Conservation (phyloP, 768 basidiomycete genomes). For the Tulasnella sp. region DNA sequence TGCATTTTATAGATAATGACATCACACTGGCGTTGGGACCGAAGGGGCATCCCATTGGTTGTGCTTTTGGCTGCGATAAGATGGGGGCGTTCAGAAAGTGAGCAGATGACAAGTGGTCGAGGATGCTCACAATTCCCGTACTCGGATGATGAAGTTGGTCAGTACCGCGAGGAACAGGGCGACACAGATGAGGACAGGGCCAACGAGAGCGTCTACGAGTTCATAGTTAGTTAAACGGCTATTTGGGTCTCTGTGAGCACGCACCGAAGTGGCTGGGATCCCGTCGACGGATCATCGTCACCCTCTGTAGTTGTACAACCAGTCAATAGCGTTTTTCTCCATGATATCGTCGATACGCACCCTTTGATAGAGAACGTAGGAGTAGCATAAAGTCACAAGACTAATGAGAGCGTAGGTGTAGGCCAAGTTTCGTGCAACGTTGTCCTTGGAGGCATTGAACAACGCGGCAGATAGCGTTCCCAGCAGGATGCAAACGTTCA, state of each 20-base stretch:
- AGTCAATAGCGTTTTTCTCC: background rate
- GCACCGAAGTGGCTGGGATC: conserved; percentile 84
- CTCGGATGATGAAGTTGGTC: conserved; percentile 74
- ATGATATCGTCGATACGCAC: background rate
- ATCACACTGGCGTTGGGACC: too few species aligned
- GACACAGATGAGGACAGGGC: conserved; percentile 72
- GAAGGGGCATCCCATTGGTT: too few species aligned
- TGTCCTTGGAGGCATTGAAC: conserved; percentile 72
- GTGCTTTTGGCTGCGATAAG: too few species aligned
- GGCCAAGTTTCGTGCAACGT: conserved; percentile 63
- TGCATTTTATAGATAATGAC: too few species aligned
- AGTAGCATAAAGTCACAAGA: conserved; percentile 67
- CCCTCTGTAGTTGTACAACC: conserved; percentile 34
- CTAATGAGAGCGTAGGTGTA: conserved; percentile 75
- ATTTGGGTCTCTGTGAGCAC: background rate
- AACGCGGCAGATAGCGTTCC: conserved; percentile 78
- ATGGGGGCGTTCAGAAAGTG: background rate
- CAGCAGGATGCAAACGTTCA: conserved; percentile 73
- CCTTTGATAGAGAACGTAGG: conserved; percentile 70
- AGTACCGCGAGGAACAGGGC: conserved; percentile 81
- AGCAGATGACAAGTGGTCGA: background rate
- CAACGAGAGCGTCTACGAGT: conserved; percentile 58
- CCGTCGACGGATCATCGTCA: conserved; percentile 81
- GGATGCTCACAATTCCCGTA: conserved; percentile 16
- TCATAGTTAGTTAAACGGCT: background rate